These are phyloP conservation scores for Fusarium camptoceras DNA, from an alignment of 2,329 filamentous ascomycete genomes.

Conservation along the genomic window DNA sequence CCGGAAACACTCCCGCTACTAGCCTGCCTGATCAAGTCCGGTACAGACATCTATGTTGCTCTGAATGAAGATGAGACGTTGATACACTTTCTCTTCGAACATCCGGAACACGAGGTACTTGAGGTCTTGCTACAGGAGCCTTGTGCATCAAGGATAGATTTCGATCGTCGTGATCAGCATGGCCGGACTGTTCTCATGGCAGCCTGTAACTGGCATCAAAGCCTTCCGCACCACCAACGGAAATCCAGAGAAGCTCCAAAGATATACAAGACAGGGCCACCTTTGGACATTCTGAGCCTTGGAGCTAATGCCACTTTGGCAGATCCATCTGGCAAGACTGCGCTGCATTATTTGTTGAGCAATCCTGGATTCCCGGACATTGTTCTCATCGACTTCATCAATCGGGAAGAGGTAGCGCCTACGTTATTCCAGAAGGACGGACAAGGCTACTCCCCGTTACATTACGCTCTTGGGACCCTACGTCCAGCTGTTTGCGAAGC, in stretches of 20 bases:
- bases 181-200: slow-evolving; percentile 39
- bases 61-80: slow-evolving; percentile 37
- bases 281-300: slow-evolving; percentile 25
- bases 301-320: slow-evolving; percentile 27
- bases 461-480: slow-evolving; percentile 25
- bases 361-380: slow-evolving; percentile 25
- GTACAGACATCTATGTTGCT: slow-evolving; percentile 33
- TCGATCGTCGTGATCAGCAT: slow-evolving; percentile 31
- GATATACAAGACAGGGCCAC: not conserved
- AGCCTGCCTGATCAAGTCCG: slow-evolving; percentile 9
- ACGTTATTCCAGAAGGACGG: slow-evolving; percentile 17
- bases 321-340: slow-evolving; percentile 34
- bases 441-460: slow-evolving; percentile 20
- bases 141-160: slow-evolving; percentile 33
- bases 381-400: slow-evolving; percentile 27
- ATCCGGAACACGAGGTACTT: not conserved
- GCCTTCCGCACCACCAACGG: not conserved
- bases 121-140: slow-evolving; percentile 24
- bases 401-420: slow-evolving; percentile 20
- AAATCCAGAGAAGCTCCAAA: not conserved
- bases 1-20: slow-evolving; percentile 9
- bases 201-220: slow-evolving; percentile 20
- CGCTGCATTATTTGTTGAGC: slow-evolving; percentile 36
- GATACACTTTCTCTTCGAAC: slow-evolving; percentile 33
- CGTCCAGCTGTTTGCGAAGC: slow-evolving; percentile 31